phyloP scores from a whole-genome alignment of 768 basidiomycete genomes.

The Phanerodontia chrysosporium region DNA sequence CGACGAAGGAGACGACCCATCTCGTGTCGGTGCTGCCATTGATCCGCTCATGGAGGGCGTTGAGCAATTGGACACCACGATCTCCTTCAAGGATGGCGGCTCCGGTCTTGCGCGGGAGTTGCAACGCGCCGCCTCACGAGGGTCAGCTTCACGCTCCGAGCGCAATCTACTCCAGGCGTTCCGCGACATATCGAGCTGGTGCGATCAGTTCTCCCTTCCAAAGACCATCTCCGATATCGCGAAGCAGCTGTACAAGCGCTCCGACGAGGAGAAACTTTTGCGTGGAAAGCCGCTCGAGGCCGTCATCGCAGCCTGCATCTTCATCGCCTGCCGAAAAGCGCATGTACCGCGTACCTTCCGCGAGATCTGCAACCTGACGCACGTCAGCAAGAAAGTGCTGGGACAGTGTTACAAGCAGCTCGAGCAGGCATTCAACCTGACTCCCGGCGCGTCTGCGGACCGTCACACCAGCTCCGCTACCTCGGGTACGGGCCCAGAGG shows the following conservation, averaged over 20 bases:
- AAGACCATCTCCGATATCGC: slow-evolving; percentile 94
- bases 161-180: slow-evolving; percentile 86
- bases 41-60: slow-evolving; percentile 93
- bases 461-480: slow-evolving; percentile 35
- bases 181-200: slow-evolving; percentile 89
- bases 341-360: slow-evolving; percentile 95
- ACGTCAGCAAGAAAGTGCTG: slow-evolving; percentile 91
- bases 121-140: slow-evolving; percentile 86
- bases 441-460: slow-evolving; percentile 68
- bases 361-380: slow-evolving; percentile 90
- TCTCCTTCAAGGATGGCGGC: slow-evolving; percentile 93
- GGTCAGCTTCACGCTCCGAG: slow-evolving; percentile 73
- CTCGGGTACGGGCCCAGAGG: slow-evolving; percentile 70
- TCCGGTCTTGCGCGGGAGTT: slow-evolving; percentile 89
- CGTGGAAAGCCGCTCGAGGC: slow-evolving; percentile 90
- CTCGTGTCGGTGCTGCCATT: slow-evolving; percentile 96
- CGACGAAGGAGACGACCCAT: slow-evolving; percentile 98
- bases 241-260: slow-evolving; percentile 95
- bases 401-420: slow-evolving; percentile 92
- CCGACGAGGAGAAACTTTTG: slow-evolving; percentile 91
- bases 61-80: slow-evolving; percentile 91
- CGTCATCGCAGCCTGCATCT: slow-evolving; percentile 95
- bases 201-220: slow-evolving; percentile 91
- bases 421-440: slow-evolving; percentile 84
- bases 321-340: slow-evolving; percentile 93